These are phyloP conservation scores for Helianthus annuus DNA, from an alignment of 129 eudicot species.

Conservation along the genomic window DNA sequence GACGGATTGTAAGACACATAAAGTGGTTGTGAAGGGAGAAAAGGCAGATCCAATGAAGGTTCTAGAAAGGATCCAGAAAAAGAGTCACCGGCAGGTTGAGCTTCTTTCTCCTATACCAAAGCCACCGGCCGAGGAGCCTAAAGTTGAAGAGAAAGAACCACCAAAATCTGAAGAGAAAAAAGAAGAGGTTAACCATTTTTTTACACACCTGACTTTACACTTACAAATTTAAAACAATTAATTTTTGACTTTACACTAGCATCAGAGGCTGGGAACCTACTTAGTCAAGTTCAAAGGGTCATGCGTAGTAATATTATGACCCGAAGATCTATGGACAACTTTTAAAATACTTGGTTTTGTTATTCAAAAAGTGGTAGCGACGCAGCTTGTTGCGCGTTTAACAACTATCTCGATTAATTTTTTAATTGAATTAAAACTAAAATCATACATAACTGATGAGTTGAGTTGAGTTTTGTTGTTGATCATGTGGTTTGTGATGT, in stretches of 20 bases:
- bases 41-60: constrained; percentile 93
- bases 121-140: constrained; percentile 58
- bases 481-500: constrained; percentile 33
- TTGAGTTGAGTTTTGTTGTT: constrained; percentile 9
- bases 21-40: constrained; percentile 89
- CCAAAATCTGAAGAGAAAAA: constrained; percentile 74
- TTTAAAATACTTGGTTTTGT: too few relatives aligned
- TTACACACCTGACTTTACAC: too few relatives aligned
- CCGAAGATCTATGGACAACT: too few relatives aligned
- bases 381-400: too few relatives aligned
- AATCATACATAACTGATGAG: neutral
- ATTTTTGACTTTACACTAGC: too few relatives aligned
- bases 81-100: constrained; percentile 92
- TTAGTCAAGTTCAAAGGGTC: too few relatives aligned
- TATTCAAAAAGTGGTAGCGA: too few relatives aligned
- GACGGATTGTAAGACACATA: constrained; percentile 87
- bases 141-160: constrained; percentile 56
- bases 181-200: constrained; percentile 52
- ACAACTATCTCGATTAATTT: too few relatives aligned
- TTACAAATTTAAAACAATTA: neutral
- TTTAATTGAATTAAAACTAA: neutral
- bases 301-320: too few relatives aligned
- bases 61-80: constrained; percentile 71
- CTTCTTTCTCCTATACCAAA: constrained; percentile 81
- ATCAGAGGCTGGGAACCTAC: too few relatives aligned